Conservation (phyloP, 2,329 filamentous ascomycete species). For the Neonectria punicea region DNA sequence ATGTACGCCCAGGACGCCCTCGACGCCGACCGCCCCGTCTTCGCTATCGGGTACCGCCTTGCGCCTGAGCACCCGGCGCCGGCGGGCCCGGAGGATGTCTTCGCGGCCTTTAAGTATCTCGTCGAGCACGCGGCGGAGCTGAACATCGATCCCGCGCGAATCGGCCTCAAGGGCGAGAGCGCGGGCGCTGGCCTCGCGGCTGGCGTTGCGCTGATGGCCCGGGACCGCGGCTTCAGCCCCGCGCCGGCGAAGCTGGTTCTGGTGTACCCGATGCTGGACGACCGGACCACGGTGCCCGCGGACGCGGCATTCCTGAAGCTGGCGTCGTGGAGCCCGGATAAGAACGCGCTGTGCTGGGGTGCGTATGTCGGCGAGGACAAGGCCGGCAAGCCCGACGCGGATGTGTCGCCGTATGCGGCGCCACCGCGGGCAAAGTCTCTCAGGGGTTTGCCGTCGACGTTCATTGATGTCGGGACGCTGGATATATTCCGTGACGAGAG, state of each 20-base stretch:
- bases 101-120: conserved; percentile 31
- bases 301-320: conserved; percentile 25
- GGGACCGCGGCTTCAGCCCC: conserved; percentile 31
- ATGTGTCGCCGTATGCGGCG: conserved; percentile 32
- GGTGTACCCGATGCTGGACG: conserved; percentile 36
- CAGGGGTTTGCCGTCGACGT: conserved; percentile 27
- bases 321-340: conserved; percentile 16
- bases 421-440: conserved; percentile 31
- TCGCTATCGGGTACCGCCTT: conserved; percentile 37
- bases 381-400: conserved; percentile 20
- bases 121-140: conserved; percentile 26
- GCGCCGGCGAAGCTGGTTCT: conserved; percentile 30
- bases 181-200: conserved; percentile 31
- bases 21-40: conserved; percentile 22
- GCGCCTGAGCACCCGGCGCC: conserved; percentile 34
- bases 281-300: conserved; percentile 14
- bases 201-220: conserved; percentile 25
- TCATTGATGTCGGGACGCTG: conserved; percentile 33
- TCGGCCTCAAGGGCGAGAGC: conserved; percentile 34
- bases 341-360: conserved; percentile 28
- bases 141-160: conserved; percentile 28
- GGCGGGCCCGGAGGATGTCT: conserved; percentile 29
- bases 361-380: conserved; percentile 37
- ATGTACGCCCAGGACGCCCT: conserved; percentile 10
- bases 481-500: conserved; percentile 36